Base-by-base conservation (phyloP, 768 basidiomycete genomes). In the Leccinellum luteum region DNA sequence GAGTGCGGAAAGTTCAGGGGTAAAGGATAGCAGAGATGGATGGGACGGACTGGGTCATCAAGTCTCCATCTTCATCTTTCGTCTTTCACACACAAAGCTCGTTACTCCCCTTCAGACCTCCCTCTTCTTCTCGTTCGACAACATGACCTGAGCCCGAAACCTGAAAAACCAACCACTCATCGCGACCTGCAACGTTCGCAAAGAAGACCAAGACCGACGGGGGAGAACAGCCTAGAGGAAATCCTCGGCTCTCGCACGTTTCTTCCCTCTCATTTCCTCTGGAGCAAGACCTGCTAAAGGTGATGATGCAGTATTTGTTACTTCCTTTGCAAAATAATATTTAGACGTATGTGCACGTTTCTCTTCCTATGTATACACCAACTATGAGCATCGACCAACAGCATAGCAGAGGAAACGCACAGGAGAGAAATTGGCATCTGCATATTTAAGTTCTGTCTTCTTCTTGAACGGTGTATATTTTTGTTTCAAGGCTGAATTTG, bases 161-260 rank as follows among this genome's bases (percentile, higher is more conserved):
- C 67, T 68, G 60, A 67, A 70, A 67, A 69, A 64, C 68, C 41
- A 60, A 32, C 68, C 59, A 66, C 69, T 68, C 62, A 64, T 65
- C 60, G 67, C 66, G 56, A 71, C 64, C 65, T 65, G 67, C 56
- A 59, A 65, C 34, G 54, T 35, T 57, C 55, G 54, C 62, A 65
- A 65, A 70, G 60, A 65, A 69, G 54, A 71, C 65, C 64, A 53
- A 60, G 66, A 72, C 65, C 69, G 60, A 72, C 66, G 58, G 43
- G 55, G 48, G 47, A 60, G 51, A 51, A 59, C 27, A 59, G 45
- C 51, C 67, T 74, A 92, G 64, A 93, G 74, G 73, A 90, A 91
- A 72, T 94, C 92, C 73, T 93, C 91, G 31, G 92, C 92, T 62
- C 90, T 79, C 48, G 91, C 89, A 48, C 92, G 78, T 73, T 94